phyloP scores from a whole-genome alignment of 2,329 filamentous ascomycete genomes.

The Penicillium sp. region DNA sequence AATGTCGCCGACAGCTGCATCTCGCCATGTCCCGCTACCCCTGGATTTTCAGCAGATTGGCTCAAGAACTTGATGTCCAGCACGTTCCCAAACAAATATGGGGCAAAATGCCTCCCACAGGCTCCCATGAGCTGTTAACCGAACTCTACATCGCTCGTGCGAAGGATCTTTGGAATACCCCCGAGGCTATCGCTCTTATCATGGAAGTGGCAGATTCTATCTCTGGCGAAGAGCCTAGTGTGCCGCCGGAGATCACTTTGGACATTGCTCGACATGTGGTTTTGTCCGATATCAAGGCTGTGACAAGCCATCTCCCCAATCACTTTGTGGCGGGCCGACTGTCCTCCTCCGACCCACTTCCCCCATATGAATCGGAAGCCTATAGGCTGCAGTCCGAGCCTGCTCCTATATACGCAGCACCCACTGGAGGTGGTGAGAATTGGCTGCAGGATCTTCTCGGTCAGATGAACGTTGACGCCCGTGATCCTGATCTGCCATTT shows the following conservation, averaged over 20 bases:
- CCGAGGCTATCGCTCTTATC: conserved; percentile 67
- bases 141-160: conserved; percentile 73
- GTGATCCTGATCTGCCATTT: conserved; percentile 13
- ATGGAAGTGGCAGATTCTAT: conserved; percentile 65
- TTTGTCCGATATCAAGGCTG: conserved; percentile 67
- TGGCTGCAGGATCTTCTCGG: conserved; percentile 39
- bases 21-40: conserved; percentile 71
- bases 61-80: conserved; percentile 75
- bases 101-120: conserved; percentile 68
- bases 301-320: conserved; percentile 69
- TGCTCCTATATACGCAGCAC: conserved; percentile 32
- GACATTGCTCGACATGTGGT: conserved; percentile 73
- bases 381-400: conserved; percentile 37
- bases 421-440: conserved; percentile 34
- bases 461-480: conserved; percentile 28
- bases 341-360: conserved; percentile 79
- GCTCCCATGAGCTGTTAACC: conserved; percentile 66
- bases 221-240: conserved; percentile 40
- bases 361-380: conserved; percentile 57
- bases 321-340: conserved; percentile 63
- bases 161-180: conserved; percentile 83
- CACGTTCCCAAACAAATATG: conserved; percentile 75
- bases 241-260: conserved; percentile 49
- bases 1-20: conserved; percentile 64
- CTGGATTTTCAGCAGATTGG: conserved; percentile 80